phyloP scores from a whole-genome alignment of 148 eudicot genomes.

The Rhododendron vialii region DNA sequence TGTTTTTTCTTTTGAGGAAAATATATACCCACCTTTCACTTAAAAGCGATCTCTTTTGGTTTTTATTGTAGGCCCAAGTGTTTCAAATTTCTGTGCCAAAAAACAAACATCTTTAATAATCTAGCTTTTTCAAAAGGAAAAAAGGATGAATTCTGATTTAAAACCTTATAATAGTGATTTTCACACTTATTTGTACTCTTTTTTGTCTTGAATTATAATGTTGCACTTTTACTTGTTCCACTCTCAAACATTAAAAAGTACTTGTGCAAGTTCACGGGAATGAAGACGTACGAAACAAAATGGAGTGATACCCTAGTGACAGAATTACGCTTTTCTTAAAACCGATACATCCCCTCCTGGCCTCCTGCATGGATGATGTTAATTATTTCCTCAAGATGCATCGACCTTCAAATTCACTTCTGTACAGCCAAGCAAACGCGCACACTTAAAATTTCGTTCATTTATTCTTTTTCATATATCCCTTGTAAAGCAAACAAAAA shows the following conservation, averaged over 20 bases:
- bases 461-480: too few species aligned
- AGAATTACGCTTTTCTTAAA: too few species aligned
- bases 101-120: not conserved
- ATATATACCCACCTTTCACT: not conserved
- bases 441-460: not conserved
- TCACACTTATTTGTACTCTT: not conserved
- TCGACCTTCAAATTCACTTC: not conserved
- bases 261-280: not conserved
- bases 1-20: not conserved
- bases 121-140: not conserved
- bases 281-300: too few species aligned
- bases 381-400: too few species aligned
- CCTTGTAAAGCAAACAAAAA: too few species aligned
- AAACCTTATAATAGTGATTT: not conserved
- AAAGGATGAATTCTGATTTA: not conserved
- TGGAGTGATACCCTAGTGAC: not conserved
- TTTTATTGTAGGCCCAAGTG: constrained; percentile 1
- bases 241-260: not conserved
- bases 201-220: too few species aligned
- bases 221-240: not conserved
- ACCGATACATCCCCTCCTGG: not conserved
- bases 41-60: not conserved
- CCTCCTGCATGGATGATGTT: not conserved
- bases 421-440: not conserved
- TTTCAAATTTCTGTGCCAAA: not conserved